Evolutionary conservation across 2,329 filamentous ascomycete species (phyloP).

Genomic region (Hymenoscyphus repandus): DNA sequence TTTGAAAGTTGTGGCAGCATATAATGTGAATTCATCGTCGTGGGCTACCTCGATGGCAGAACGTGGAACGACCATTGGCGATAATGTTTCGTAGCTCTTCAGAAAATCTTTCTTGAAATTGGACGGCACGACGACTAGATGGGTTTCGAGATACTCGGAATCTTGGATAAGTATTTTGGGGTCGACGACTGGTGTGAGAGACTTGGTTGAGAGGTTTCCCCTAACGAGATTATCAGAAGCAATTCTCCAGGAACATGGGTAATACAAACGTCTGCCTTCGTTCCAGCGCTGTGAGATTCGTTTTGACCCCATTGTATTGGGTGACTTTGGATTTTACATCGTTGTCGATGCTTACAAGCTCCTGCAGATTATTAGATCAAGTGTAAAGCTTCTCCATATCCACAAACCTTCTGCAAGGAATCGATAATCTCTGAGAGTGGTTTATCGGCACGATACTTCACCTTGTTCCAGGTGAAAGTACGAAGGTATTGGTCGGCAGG

Average conservation of each 20-base stretch:
- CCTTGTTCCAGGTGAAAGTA: slow-evolving; percentile 93
- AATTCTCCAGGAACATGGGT: background rate
- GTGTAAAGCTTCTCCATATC: background rate
- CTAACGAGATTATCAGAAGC: slow-evolving; percentile 38
- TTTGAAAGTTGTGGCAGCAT: slow-evolving; percentile 88
- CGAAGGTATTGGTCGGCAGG: slow-evolving; percentile 92
- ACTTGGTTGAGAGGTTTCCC: slow-evolving; percentile 91
- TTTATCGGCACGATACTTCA: slow-evolving; percentile 93
- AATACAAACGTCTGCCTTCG: slow-evolving; percentile 74
- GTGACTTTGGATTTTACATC: slow-evolving; percentile 92
- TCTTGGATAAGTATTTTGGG: slow-evolving; percentile 76
- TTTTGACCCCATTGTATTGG: slow-evolving; percentile 90
- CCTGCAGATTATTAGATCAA: slow-evolving; percentile 43
- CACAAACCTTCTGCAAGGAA: slow-evolving; percentile 73
- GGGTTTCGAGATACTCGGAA: slow-evolving; percentile 95
- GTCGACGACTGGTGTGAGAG: slow-evolving; percentile 81
- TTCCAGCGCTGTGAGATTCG: slow-evolving; percentile 73
- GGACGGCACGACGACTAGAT: slow-evolving; percentile 82
- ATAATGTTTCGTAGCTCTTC: slow-evolving; percentile 79
- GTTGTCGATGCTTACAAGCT: slow-evolving; percentile 87
- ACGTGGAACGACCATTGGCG: slow-evolving; percentile 89
- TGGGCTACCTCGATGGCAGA: slow-evolving; percentile 74
- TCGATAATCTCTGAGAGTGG: slow-evolving; percentile 82
- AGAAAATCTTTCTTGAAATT: slow-evolving; percentile 82
- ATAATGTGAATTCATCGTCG: slow-evolving; percentile 87